Conservation (phyloP, 1,284 basidiomycete species). For the Ganoderma sinense region DNA sequence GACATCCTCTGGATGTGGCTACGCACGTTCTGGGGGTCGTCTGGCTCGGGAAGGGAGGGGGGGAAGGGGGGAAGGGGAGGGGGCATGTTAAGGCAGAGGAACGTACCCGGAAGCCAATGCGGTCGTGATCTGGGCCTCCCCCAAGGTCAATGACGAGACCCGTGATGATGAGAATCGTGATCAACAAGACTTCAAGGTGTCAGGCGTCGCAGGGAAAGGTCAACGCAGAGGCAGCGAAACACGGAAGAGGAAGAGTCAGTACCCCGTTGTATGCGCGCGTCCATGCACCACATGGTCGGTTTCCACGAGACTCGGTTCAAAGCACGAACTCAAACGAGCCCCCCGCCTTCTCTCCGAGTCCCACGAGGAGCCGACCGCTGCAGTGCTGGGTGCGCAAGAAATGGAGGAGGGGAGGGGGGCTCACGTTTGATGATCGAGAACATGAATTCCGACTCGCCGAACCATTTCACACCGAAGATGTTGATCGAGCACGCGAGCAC, state of each 20-base stretch:
- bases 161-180: conserved; percentile 67
- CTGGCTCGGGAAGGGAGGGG: neutral
- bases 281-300: neutral
- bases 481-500: conserved; percentile 74
- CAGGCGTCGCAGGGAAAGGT: neutral
- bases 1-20: too few species aligned
- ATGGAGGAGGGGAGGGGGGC: conserved; percentile 23
- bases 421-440: conserved; percentile 71
- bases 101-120: conserved; percentile 66
- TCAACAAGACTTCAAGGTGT: conserved; percentile 54
- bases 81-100: neutral
- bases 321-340: neutral
- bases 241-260: conserved; percentile 23
- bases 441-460: conserved; percentile 61
- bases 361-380: neutral
- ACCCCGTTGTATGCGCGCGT: conserved; percentile 55
- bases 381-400: neutral
- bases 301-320: neutral
- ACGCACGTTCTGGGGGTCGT: neutral
- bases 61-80: neutral
- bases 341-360: neutral
- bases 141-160: conserved; percentile 78
- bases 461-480: conserved; percentile 74
- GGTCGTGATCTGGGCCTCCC: conserved; percentile 65
- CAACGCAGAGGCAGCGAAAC: neutral